These are phyloP conservation scores for Solanum etuberosum DNA, from an alignment of 257 asterid species.

Conservation along the genomic window DNA sequence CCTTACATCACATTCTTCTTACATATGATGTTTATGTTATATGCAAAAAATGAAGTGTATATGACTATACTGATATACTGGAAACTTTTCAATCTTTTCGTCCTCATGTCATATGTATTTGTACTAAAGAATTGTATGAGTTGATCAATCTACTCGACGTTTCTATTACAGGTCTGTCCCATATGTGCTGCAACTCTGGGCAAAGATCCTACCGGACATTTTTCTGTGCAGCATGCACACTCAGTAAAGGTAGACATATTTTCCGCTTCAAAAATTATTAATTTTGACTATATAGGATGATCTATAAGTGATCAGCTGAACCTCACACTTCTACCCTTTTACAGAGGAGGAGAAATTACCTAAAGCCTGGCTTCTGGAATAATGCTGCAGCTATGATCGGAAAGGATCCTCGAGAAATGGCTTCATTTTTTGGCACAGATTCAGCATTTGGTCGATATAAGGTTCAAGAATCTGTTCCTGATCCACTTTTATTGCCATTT, in stretches of 20 bases:
- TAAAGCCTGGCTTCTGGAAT: constrained; percentile 47
- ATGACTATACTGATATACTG: background rate
- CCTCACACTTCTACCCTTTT: background rate
- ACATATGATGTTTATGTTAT: background rate
- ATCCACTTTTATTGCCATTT: constrained; percentile 50
- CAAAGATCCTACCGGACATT: constrained; percentile 54
- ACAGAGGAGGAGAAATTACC: constrained; percentile 58
- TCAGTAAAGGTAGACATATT: constrained; percentile 48
- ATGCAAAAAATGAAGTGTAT: background rate
- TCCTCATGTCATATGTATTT: background rate
- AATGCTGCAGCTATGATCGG: constrained; percentile 30
- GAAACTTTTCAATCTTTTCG: background rate
- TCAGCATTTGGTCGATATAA: constrained; percentile 11
- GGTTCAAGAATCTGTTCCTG: constrained; percentile 32
- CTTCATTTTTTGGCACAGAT: constrained; percentile 31
- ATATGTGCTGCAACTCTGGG: constrained; percentile 81
- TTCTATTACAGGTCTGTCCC: constrained; percentile 62
- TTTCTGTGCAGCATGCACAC: constrained; percentile 55
- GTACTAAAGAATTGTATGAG: background rate
- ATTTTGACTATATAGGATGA: background rate
- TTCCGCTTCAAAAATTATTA: background rate
- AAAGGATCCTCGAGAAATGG: constrained; percentile 41
- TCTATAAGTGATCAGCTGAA: background rate
- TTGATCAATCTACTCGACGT: background rate
- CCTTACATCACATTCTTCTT: background rate